Evolutionary conservation across 73 alveolate species (phyloP).

Genomic region (Halteria grandinella): DNA sequence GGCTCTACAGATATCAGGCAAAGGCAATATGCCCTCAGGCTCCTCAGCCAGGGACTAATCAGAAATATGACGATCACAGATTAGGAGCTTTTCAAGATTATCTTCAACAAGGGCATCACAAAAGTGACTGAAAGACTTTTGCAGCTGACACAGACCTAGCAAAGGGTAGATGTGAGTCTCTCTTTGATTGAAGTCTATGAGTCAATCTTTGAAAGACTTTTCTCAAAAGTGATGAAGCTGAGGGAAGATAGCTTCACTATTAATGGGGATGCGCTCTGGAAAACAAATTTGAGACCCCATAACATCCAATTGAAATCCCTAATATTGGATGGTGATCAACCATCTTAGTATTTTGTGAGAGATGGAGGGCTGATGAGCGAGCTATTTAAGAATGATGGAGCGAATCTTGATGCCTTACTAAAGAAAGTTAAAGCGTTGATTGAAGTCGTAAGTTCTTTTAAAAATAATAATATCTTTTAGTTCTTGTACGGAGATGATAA

Average conservation of each 20-base stretch:
- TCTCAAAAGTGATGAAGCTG: neutral
- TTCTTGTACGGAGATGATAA: no score
- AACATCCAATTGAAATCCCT: no score
- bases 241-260: neutral
- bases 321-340: no score
- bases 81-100: neutral
- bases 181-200: neutral
- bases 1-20: slow-evolving; percentile 38
- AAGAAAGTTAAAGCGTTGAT: no score
- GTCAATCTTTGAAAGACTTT: neutral
- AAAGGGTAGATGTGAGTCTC: slow-evolving; percentile 3
- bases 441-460: no score
- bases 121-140: slow-evolving; percentile 16
- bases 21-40: slow-evolving; percentile 22
- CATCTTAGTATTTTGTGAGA: no score
- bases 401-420: no score
- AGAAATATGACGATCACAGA: neutral
- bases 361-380: no score
- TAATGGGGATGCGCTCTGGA: neutral
- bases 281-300: neutral
- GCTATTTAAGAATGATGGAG: no score
- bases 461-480: no score
- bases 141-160: no score
- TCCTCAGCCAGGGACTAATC: neutral
- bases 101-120: neutral